phyloP scores from a whole-genome alignment of 2,329 filamentous ascomycete genomes.

The Fusarium graminum region DNA sequence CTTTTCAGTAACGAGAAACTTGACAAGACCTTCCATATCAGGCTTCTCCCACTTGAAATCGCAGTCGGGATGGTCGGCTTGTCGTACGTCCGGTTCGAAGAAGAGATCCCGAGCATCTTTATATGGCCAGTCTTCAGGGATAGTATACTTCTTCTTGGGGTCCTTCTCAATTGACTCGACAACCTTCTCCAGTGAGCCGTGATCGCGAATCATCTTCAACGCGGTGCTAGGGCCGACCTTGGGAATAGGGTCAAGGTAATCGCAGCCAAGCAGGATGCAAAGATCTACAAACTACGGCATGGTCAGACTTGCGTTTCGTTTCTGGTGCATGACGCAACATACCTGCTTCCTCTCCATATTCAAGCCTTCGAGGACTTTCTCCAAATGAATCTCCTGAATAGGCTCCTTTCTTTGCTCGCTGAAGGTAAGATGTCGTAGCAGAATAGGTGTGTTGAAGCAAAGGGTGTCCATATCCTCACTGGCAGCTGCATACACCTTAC shows the following conservation, averaged over 20 bases:
- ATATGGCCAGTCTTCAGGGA: constrained; percentile 98
- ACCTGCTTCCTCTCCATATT: constrained; percentile 90
- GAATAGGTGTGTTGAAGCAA: constrained; percentile 92
- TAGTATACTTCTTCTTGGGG: constrained; percentile 80
- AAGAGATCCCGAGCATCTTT: constrained; percentile 92
- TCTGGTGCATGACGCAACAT: constrained; percentile 35
- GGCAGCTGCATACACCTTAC: constrained; percentile 96
- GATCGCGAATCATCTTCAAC: constrained; percentile 92
- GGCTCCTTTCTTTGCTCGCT: constrained; percentile 98
- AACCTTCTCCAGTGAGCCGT: constrained; percentile 88
- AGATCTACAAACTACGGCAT: constrained; percentile 87
- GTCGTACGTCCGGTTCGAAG: constrained; percentile 87
- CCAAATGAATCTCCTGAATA: constrained; percentile 92
- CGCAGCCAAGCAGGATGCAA: constrained; percentile 96
- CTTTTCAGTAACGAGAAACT: constrained; percentile 93
- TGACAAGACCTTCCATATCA: constrained; percentile 88
- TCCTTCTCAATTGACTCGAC: constrained; percentile 84
- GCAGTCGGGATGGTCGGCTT: constrained; percentile 85
- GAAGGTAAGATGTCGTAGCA: constrained; percentile 93
- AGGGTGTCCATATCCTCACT: constrained; percentile 99
- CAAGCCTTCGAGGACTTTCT: constrained; percentile 87
- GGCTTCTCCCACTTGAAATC: constrained; percentile 99
- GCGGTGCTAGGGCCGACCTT: constrained; percentile 94
- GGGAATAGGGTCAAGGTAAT: constrained; percentile 96
- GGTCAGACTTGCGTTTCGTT: constrained; percentile 20